Conservation (phyloP, 352 stramenopile species). For the Pythium guiyangense region DNA sequence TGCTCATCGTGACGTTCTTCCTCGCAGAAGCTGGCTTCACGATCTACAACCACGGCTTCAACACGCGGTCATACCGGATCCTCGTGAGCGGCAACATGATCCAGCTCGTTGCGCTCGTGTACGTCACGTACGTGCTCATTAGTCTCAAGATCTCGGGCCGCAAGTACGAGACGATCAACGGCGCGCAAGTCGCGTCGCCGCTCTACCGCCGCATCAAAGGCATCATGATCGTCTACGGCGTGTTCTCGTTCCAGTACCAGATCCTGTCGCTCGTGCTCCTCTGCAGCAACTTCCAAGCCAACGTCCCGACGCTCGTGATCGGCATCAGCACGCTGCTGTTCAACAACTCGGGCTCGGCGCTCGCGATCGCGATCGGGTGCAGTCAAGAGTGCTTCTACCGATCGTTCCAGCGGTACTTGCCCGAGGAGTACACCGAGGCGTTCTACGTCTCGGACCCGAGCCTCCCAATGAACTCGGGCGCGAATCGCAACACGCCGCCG, state of each 20-base stretch:
- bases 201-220: conserved; percentile 54
- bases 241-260: conserved; percentile 45
- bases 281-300: conserved; percentile 25
- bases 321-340: conserved; percentile 39
- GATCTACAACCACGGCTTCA: conserved; percentile 33
- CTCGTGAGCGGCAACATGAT: conserved; percentile 45
- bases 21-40: conserved; percentile 27
- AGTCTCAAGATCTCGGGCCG: conserved; percentile 36
- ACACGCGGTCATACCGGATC: conserved; percentile 28
- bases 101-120: conserved; percentile 28
- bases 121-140: conserved; percentile 32
- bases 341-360: conserved; percentile 33
- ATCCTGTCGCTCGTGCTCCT: conserved; percentile 39
- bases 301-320: conserved; percentile 25
- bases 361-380: conserved; percentile 43
- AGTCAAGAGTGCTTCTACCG: conserved; percentile 43
- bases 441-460: conserved; percentile 41
- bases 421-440: conserved; percentile 37
- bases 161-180: conserved; percentile 48
- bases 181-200: conserved; percentile 37
- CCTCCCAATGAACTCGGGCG: conserved; percentile 18
- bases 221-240: conserved; percentile 54
- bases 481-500: conserved; percentile 15
- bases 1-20: conserved; percentile 30
- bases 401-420: conserved; percentile 30